These are phyloP conservation scores for Adansonia grandidieri DNA, from an alignment of 441 rosid species.

Conservation along the genomic window DNA sequence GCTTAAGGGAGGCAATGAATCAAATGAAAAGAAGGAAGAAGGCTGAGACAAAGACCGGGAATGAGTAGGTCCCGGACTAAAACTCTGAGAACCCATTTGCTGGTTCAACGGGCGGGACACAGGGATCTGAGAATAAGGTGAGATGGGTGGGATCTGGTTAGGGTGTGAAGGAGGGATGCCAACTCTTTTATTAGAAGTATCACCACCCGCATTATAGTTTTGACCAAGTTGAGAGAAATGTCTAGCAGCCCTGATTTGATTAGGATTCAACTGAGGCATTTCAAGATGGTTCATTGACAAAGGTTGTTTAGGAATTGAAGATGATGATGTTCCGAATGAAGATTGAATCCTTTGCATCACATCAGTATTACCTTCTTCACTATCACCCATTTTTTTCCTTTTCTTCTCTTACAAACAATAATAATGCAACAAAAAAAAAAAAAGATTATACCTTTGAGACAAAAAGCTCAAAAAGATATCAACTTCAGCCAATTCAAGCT, in stretches of 20 bases:
- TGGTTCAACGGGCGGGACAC: conserved; percentile 54
- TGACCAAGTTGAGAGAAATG: conserved; percentile 59
- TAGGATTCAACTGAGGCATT: conserved; percentile 56
- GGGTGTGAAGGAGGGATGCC: conserved; percentile 91
- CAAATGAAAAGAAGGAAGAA: conserved; percentile 69
- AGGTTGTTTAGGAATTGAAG: conserved; percentile 52
- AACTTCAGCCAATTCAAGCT: neutral
- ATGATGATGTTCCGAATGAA: conserved; percentile 58
- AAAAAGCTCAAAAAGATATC: neutral
- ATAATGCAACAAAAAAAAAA: neutral
- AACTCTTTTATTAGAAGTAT: conserved; percentile 53
- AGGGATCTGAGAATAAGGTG: conserved; percentile 86
- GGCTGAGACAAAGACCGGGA: conserved; percentile 93
- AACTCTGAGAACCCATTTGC: conserved; percentile 56
- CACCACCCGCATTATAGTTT: conserved; percentile 45
- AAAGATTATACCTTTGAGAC: neutral
- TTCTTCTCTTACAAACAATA: neutral
- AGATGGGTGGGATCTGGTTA: conserved; percentile 79
- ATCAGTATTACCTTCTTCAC: conserved; percentile 60
- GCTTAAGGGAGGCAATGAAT: conserved; percentile 73
- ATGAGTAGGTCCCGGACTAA: conserved; percentile 59
- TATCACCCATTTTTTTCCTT: conserved; percentile 60
- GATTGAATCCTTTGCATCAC: conserved; percentile 77
- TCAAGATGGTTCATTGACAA: conserved; percentile 58
- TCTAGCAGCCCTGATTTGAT: conserved; percentile 48